Evolutionary conservation across 2,329 filamentous ascomycete genomes (phyloP).

Genomic region (Mycosphaerella sp.): DNA sequence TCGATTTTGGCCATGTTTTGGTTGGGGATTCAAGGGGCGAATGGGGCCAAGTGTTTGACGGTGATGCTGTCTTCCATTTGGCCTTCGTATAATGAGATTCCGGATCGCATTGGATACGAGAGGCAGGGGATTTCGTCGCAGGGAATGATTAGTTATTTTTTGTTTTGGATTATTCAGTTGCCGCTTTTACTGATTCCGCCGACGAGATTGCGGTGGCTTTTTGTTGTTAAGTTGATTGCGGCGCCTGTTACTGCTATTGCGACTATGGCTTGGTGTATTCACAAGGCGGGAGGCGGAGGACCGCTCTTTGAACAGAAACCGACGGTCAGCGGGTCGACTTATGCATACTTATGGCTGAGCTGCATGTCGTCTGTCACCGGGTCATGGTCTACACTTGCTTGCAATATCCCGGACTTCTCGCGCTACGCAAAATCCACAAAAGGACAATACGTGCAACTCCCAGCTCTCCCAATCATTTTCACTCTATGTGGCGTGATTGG

Average conservation of each 20-base stretch:
- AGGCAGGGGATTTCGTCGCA: neutral
- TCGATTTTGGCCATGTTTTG: slow-evolving; percentile 26
- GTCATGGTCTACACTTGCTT: slow-evolving; percentile 38
- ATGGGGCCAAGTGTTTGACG: slow-evolving; percentile 18
- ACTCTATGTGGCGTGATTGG: slow-evolving; percentile 43
- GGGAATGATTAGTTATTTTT: neutral
- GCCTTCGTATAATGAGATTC: slow-evolving; percentile 37
- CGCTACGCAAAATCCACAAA: slow-evolving; percentile 28
- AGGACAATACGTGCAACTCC: slow-evolving; percentile 30
- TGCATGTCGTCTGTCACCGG: slow-evolving; percentile 45
- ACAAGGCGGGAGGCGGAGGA: neutral
- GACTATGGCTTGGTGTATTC: neutral
- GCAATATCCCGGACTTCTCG: slow-evolving; percentile 34
- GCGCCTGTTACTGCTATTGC: neutral
- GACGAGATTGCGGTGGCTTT: neutral
- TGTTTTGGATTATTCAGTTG: neutral
- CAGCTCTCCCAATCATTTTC: slow-evolving; percentile 44
- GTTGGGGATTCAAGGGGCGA: slow-evolving; percentile 23
- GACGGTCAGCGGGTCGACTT: slow-evolving; percentile 38
- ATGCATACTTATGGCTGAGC: slow-evolving; percentile 37
- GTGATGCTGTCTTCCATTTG: slow-evolving; percentile 30
- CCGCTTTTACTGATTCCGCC: neutral
- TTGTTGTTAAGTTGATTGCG: neutral
- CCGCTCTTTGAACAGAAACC: slow-evolving; percentile 4
- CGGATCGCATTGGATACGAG: slow-evolving; percentile 36